Evolutionary conservation across 2,329 filamentous ascomycete species (phyloP), one percentile per base, ranked within the genome.

Genomic region (Diplodia corticola): DNA sequence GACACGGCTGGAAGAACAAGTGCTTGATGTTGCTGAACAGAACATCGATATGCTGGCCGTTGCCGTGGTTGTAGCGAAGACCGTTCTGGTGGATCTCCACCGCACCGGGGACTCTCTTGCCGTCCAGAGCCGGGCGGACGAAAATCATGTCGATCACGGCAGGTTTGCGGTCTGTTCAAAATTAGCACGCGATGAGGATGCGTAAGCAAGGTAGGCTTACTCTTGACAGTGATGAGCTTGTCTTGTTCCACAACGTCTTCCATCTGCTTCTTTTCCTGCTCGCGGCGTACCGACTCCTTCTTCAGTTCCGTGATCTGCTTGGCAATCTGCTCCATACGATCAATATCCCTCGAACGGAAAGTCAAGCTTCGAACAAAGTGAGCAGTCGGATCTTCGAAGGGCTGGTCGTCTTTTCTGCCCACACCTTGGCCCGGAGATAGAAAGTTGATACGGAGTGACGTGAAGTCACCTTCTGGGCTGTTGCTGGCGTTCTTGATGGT

Each of bases 401-500:
- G 95, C 76, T 97, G 93, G 70, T 99, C 95, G 74, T 99, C 95
- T 76, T 97, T 98, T 73, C 95, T 86, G 67, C 94, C 95, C 54
- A 99, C 95, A 83, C 95, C 95, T 78, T 99, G 95, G 59, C 95
- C 95, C 7, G 96, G 95, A 2, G 94, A 97, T 13, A 99, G 84
- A 77, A 99, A 97, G 81, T 99, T 99, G 83, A 99, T 94, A 70
- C 96, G 90, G 37, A 99, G 83, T 76, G 95, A 98, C 0, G 93
- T 91, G 80, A 92, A 97, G 69, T 97, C 93, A 57, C 92, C 92
- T 78, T 99, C 95, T 69, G 96, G 93, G 70, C 92, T 98, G 79
- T 97, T 97, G 81, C 94, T 98, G 24, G 94, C 95, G 76, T 98
- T 99, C 80, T 99, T 99, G 85, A 99, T 97, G 2, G 96, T 98